These are phyloP conservation scores for Solanum boliviense DNA, from an alignment of 257 asterid species.

Conservation along the genomic window DNA sequence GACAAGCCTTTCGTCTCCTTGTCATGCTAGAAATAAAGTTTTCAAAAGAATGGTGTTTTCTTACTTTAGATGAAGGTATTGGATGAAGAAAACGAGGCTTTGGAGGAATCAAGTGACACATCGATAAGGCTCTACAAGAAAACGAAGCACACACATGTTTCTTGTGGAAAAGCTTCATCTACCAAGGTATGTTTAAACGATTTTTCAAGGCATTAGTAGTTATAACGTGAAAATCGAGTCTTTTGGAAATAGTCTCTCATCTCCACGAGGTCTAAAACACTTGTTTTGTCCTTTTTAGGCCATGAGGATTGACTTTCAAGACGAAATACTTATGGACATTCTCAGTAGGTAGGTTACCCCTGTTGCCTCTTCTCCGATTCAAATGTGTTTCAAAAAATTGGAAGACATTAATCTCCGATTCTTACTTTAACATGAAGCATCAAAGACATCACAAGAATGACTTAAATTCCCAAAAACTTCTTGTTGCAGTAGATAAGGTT, in stretches of 20 bases:
- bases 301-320: not conserved
- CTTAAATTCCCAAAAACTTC: not conserved
- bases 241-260: not conserved
- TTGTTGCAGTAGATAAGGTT: not conserved
- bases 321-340: not conserved
- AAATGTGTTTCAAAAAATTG: not conserved
- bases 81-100: too few relatives aligned
- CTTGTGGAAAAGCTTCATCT: not conserved
- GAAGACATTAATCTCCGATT: not conserved
- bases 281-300: not conserved
- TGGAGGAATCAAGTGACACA: too few relatives aligned
- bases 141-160: too few relatives aligned
- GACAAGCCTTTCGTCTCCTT: too few relatives aligned
- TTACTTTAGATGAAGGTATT: too few relatives aligned
- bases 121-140: too few relatives aligned
- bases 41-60: too few relatives aligned
- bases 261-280: not conserved
- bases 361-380: not conserved
- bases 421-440: not conserved
- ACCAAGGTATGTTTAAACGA: not conserved
- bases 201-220: not conserved
- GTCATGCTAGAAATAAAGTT: too few relatives aligned
- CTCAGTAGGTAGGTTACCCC: not conserved
- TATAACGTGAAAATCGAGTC: not conserved
- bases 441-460: not conserved